These are phyloP conservation scores for Colletotrichum camelliae DNA, from an alignment of 2,329 filamentous ascomycete species.

Conservation along the genomic window DNA sequence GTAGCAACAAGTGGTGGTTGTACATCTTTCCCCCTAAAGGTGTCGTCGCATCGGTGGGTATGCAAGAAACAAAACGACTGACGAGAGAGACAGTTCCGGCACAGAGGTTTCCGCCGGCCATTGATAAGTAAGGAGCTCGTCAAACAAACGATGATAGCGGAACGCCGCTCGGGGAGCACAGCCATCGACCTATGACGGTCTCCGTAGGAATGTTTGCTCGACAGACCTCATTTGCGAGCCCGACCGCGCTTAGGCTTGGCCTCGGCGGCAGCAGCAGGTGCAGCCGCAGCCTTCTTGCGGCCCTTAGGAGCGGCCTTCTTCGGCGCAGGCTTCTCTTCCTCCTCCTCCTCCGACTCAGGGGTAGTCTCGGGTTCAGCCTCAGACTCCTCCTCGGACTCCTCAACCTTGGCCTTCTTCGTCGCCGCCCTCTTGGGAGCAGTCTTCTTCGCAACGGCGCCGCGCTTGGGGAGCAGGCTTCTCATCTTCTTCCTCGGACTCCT, in stretches of 20 bases:
- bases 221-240: slow-evolving; percentile 10
- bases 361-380: slow-evolving; percentile 20
- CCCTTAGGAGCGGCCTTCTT: slow-evolving; percentile 10
- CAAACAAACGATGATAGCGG: background rate
- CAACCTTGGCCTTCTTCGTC: slow-evolving; percentile 24
- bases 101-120: too few species aligned
- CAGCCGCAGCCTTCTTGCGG: slow-evolving; percentile 19
- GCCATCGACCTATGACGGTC: background rate
- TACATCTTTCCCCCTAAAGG: background rate
- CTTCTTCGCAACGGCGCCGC: background rate
- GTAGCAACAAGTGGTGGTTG: background rate
- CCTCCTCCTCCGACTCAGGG: background rate
- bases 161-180: background rate
- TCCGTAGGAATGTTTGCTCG: background rate
- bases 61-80: background rate
- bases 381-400: slow-evolving; percentile 20
- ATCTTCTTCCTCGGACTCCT: background rate
- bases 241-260: slow-evolving; percentile 9
- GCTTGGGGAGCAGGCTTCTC: background rate
- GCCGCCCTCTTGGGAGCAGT: background rate
- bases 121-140: background rate
- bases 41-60: background rate
- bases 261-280: slow-evolving; percentile 2
- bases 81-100: background rate
- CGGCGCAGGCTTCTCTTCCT: background rate